A percentile compares a stretch with the other conserved stretches of the same genome.
Evolutionary conservation across 257 asterid species (phyloP).

Genomic region (Ajuga chamaepitys): DNA sequence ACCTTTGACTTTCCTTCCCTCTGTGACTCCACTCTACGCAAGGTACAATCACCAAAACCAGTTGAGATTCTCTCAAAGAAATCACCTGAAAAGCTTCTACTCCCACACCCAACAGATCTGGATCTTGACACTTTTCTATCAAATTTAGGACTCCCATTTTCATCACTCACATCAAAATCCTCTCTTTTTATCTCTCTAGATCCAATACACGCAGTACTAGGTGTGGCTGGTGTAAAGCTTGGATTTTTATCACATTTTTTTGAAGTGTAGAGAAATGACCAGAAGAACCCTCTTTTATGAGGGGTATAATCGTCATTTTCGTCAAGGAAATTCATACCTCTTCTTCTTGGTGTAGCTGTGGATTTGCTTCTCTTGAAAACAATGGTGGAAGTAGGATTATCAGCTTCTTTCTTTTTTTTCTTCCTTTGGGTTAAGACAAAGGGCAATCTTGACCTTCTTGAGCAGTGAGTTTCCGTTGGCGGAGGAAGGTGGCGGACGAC

Average conservation of each 20-base stretch:
- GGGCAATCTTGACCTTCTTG: constrained; percentile 53
- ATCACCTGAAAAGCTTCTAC: constrained; percentile 94
- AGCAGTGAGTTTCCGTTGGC: neutral
- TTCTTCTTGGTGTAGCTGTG: constrained; percentile 49
- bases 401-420: constrained; percentile 47
- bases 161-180: constrained; percentile 53
- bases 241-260: constrained; percentile 31
- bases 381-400: constrained; percentile 28
- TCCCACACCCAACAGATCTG: constrained; percentile 98
- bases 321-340: constrained; percentile 49
- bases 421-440: constrained; percentile 45
- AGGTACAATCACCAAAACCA: constrained; percentile 95
- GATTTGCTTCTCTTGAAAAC: constrained; percentile 86
- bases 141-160: constrained; percentile 58
- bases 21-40: constrained; percentile 89
- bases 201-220: constrained; percentile 14
- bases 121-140: constrained; percentile 90
- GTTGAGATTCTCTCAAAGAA: constrained; percentile 92
- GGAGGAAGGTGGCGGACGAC: constrained; percentile 21
- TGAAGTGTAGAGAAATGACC: constrained; percentile 78
- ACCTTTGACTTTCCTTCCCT: constrained; percentile 82
- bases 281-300: constrained; percentile 52
- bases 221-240: constrained; percentile 37
- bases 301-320: constrained; percentile 42
- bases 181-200: constrained; percentile 50